Evolutionary conservation across 306 rosid genomes (phyloP).

Genomic region (Morella rubra): DNA sequence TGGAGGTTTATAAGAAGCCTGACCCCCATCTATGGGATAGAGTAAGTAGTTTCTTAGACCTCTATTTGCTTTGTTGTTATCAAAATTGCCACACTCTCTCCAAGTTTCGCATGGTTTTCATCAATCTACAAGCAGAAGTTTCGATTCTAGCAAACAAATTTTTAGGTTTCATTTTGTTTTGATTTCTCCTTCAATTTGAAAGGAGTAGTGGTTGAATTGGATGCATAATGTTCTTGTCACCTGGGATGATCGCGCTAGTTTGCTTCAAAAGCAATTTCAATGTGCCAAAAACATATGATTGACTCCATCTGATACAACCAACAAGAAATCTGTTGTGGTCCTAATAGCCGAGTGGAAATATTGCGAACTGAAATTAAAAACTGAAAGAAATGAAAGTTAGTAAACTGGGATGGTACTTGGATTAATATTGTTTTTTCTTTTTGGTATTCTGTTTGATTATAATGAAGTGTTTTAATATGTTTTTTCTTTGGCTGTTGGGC

Average conservation of each 20-base stretch:
- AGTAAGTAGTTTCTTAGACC: conserved; percentile 46
- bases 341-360: not conserved
- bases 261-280: not conserved
- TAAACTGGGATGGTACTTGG: too few species aligned
- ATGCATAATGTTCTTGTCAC: not conserved
- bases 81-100: not conserved
- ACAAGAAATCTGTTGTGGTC: not conserved
- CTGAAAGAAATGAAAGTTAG: not conserved
- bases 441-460: too few species aligned
- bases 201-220: not conserved
- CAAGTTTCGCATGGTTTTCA: not conserved
- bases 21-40: conserved; percentile 89
- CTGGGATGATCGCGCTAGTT: not conserved
- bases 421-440: too few species aligned
- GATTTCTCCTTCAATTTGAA: not conserved
- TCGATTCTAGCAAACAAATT: not conserved
- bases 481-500: conserved; percentile 21
- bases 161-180: not conserved
- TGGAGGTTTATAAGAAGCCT: conserved; percentile 63
- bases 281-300: not conserved
- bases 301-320: not conserved
- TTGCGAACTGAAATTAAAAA: not conserved
- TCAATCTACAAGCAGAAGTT: not conserved
- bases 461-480: conserved; percentile 11
- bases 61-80: not conserved